Evolutionary conservation across 108 stramenopile genomes (phyloP).

Genomic region (Nitzschia putrida): DNA sequence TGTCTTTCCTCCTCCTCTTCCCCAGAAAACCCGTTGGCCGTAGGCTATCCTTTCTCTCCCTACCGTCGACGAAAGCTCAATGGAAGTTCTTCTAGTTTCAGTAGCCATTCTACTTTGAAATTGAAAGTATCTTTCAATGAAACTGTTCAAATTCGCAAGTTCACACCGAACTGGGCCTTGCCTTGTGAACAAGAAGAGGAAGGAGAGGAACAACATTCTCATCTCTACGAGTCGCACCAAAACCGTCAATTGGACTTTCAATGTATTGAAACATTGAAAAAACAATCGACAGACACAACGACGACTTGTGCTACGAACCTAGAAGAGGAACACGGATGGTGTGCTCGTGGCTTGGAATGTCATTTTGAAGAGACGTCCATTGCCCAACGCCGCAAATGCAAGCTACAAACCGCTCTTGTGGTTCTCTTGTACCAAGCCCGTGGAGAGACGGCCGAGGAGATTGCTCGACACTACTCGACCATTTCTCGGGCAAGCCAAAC

Average conservation of each 20-base stretch:
- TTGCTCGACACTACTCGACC: constrained; percentile 8
- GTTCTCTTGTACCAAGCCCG: constrained; percentile 15
- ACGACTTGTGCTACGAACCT: not conserved
- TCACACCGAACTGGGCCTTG: constrained; percentile 6
- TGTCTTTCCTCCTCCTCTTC: not conserved
- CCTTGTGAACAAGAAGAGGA: constrained; percentile 4
- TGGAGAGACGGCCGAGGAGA: constrained; percentile 1
- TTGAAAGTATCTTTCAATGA: constrained; percentile 5
- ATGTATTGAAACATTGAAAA: not conserved
- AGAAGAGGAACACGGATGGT: constrained; percentile 7
- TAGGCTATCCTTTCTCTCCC: not conserved
- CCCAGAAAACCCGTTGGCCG: not conserved
- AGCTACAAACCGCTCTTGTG: constrained; percentile 3
- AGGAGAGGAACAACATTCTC: too few relatives aligned
- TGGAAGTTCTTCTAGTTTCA: constrained; percentile 1
- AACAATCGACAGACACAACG: not conserved
- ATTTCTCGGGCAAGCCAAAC: not conserved
- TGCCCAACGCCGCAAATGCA: constrained; percentile 1
- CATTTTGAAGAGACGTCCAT: not conserved
- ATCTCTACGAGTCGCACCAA: not conserved
- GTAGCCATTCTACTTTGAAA: not conserved
- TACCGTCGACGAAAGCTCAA: constrained; percentile 2
- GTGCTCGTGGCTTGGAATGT: constrained; percentile 5
- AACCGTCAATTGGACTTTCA: constrained; percentile 3
- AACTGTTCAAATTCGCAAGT: not conserved